Evolutionary conservation across 306 rosid species (phyloP).

Genomic region (Oxytropis ochrocephala): DNA sequence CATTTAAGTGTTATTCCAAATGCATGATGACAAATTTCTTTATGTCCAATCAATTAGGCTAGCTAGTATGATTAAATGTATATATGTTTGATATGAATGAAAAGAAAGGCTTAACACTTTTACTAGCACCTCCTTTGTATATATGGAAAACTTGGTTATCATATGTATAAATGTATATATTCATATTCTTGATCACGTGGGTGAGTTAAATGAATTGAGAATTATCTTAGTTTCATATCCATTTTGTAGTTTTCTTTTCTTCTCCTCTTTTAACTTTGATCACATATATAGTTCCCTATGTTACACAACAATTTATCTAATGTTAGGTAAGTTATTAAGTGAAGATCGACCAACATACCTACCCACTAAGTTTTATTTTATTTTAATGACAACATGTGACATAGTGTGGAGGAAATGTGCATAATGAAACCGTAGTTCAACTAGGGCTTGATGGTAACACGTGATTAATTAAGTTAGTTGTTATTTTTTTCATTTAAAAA

Average conservation of each 20-base stretch:
- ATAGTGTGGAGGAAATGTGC: neutral
- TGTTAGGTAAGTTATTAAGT: constrained; percentile 2
- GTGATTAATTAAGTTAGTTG: too few relatives aligned
- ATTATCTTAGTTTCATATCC: neutral
- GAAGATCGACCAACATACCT: constrained; percentile 10
- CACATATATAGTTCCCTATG: neutral
- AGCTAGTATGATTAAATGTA: neutral
- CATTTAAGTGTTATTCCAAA: constrained; percentile 40
- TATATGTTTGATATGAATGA: constrained; percentile 5
- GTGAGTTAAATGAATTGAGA: neutral
- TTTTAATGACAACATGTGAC: constrained; percentile 13
- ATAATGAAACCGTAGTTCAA: neutral
- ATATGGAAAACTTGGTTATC: neutral
- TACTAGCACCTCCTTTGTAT: neutral
- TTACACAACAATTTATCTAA: neutral
- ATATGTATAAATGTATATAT: neutral
- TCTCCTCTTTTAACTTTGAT: neutral
- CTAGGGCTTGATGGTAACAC: too few relatives aligned
- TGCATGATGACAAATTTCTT: constrained; percentile 41
- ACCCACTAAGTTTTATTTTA: constrained; percentile 19
- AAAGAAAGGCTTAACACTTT: neutral
- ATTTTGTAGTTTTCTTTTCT: neutral
- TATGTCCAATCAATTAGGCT: constrained; percentile 43
- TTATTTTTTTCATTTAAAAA: too few relatives aligned
- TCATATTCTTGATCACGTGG: neutral